Conservation (phyloP, 768 basidiomycete species). For the Boletus insuetus region DNA sequence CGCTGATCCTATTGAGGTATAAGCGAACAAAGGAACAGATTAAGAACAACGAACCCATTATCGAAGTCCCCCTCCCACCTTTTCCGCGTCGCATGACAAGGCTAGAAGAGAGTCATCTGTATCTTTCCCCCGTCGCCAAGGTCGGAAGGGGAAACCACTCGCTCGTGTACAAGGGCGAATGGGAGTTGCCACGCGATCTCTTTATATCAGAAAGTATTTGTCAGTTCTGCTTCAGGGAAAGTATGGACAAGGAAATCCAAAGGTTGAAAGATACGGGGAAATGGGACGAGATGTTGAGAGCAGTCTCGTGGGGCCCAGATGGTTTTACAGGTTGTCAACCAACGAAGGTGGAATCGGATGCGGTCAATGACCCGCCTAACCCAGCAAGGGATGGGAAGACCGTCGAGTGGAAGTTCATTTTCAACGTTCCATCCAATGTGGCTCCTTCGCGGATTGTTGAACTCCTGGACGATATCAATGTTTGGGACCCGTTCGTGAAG, state of each 20-base stretch:
- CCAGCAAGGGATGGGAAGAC: slow-evolving; percentile 7
- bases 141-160: slow-evolving; percentile 55
- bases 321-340: slow-evolving; percentile 1
- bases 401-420: slow-evolving; percentile 19
- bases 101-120: slow-evolving; percentile 46
- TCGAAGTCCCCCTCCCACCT: slow-evolving; percentile 32
- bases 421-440: background rate
- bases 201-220: slow-evolving; percentile 38
- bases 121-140: slow-evolving; percentile 37
- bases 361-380: background rate
- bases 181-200: slow-evolving; percentile 47
- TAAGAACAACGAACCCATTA: slow-evolving; percentile 24
- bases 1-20: slow-evolving; percentile 23
- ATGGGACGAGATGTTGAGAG: slow-evolving; percentile 20
- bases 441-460: background rate
- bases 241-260: slow-evolving; percentile 22
- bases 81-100: slow-evolving; percentile 17
- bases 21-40: slow-evolving; percentile 17
- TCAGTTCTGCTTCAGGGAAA: slow-evolving; percentile 35
- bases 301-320: slow-evolving; percentile 5
- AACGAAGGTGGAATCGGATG: background rate
- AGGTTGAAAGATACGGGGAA: slow-evolving; percentile 22
- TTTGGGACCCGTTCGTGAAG: slow-evolving; percentile 2
- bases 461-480: background rate
- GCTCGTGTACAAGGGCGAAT: slow-evolving; percentile 46